Conservation (phyloP, 106 monocot genomes). For the Acanthochlamys bracteata region DNA sequence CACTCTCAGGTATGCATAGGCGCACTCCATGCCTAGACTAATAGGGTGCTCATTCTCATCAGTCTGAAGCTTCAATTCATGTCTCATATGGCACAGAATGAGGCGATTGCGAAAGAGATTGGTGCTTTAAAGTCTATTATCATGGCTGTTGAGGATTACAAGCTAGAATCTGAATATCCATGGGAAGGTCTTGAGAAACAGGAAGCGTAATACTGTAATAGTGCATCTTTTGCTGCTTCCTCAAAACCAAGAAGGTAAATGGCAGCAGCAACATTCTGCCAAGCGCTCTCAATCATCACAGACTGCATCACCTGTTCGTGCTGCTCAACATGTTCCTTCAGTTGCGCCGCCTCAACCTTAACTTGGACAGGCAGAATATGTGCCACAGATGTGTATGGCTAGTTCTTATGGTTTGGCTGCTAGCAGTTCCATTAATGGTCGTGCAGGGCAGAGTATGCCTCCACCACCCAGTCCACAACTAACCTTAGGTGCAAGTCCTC, state of each 20-base stretch:
- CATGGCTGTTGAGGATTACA: slow-evolving; percentile 46
- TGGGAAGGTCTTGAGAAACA: slow-evolving; percentile 37
- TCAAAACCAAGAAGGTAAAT: slow-evolving; percentile 21
- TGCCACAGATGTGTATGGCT: slow-evolving; percentile 22
- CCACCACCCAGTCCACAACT: slow-evolving; percentile 9
- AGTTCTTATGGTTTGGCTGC: slow-evolving; percentile 22
- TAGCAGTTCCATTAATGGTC: slow-evolving; percentile 15
- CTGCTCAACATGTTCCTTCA: slow-evolving; percentile 4
- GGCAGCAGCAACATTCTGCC: slow-evolving; percentile 17
- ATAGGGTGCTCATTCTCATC: neutral
- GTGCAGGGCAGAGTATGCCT: slow-evolving; percentile 6
- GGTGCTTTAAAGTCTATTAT: slow-evolving; percentile 36
- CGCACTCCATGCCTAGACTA: neutral
- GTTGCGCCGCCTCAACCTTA: slow-evolving; percentile 15
- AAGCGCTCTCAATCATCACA: slow-evolving; percentile 26
- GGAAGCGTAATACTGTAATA: slow-evolving; percentile 12
- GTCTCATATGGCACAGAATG: slow-evolving; percentile 37
- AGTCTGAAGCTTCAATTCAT: slow-evolving; percentile 1
- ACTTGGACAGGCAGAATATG: slow-evolving; percentile 15
- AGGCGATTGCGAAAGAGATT: slow-evolving; percentile 46
- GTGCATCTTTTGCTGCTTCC: slow-evolving; percentile 11
- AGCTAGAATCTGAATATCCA: slow-evolving; percentile 44
- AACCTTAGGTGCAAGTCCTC: slow-evolving; percentile 19
- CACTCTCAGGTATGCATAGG: slow-evolving; percentile 30
- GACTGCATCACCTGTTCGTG: slow-evolving; percentile 2